Evolutionary conservation across 2,329 filamentous ascomycete genomes (phyloP).

Genomic region (Aspergillus unguis): DNA sequence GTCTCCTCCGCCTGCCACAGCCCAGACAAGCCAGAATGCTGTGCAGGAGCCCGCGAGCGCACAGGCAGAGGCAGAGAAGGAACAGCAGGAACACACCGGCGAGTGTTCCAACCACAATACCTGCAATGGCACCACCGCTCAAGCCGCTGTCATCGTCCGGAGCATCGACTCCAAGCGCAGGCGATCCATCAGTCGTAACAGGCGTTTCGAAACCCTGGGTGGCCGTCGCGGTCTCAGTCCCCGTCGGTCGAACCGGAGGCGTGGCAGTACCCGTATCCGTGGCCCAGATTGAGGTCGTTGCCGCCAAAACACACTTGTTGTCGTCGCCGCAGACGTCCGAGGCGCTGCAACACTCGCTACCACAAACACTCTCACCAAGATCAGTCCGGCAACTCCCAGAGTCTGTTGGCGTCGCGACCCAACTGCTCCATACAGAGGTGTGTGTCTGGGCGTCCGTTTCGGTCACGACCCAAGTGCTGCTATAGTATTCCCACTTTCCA

Average conservation of each 20-base stretch:
- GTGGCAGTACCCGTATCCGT: slow-evolving; percentile 39
- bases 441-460: slow-evolving; percentile 54
- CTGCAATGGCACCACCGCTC: slow-evolving; percentile 50
- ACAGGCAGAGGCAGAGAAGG: slow-evolving; percentile 44
- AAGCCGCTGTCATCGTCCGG: slow-evolving; percentile 34
- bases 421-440: slow-evolving; percentile 54
- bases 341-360: slow-evolving; percentile 44
- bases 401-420: slow-evolving; percentile 24
- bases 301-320: slow-evolving; percentile 40
- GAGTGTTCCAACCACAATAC: slow-evolving; percentile 50
- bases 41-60: slow-evolving; percentile 41
- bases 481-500: slow-evolving; percentile 56
- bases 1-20: slow-evolving; percentile 30
- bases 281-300: slow-evolving; percentile 39
- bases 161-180: slow-evolving; percentile 33
- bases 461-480: slow-evolving; percentile 52
- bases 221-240: slow-evolving; percentile 44
- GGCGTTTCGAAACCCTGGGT: slow-evolving; percentile 47
- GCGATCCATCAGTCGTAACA: slow-evolving; percentile 41
- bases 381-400: slow-evolving; percentile 45
- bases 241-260: slow-evolving; percentile 45
- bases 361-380: slow-evolving; percentile 44
- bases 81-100: slow-evolving; percentile 45
- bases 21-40: slow-evolving; percentile 44
- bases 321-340: slow-evolving; percentile 44